Conservation (phyloP, 2,329 filamentous ascomycete species). For the Apiospora rasikravindrae region DNA sequence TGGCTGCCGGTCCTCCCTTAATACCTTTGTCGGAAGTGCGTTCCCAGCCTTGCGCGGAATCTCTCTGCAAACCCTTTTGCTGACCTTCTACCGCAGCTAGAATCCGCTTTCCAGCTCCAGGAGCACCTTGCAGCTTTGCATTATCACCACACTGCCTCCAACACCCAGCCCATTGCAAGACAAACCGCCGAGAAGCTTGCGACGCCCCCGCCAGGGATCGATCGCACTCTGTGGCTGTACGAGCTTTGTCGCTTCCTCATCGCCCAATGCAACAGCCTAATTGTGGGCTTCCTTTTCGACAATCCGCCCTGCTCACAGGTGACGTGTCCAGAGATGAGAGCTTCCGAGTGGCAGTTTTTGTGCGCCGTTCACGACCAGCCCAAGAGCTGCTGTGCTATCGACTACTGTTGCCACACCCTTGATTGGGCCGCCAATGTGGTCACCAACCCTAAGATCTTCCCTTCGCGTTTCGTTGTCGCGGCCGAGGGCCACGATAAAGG, state of each 20-base stretch:
- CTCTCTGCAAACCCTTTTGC: neutral
- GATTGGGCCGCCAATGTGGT: slow-evolving; percentile 97
- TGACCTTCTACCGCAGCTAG: slow-evolving; percentile 74
- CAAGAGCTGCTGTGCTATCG: slow-evolving; percentile 96
- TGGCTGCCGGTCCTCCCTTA: slow-evolving; percentile 89
- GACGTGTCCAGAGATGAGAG: slow-evolving; percentile 98
- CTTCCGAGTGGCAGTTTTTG: slow-evolving; percentile 98
- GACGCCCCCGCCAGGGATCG: slow-evolving; percentile 79
- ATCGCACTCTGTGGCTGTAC: slow-evolving; percentile 93
- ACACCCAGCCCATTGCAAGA: slow-evolving; percentile 74
- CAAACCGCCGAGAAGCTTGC: slow-evolving; percentile 78
- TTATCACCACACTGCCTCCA: slow-evolving; percentile 74
- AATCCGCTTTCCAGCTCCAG: slow-evolving; percentile 96
- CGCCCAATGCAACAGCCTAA: slow-evolving; percentile 89
- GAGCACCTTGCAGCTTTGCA: slow-evolving; percentile 95
- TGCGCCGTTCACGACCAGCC: slow-evolving; percentile 97
- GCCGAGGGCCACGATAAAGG: slow-evolving; percentile 62
- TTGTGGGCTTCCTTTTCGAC: slow-evolving; percentile 92
- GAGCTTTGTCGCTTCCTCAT: slow-evolving; percentile 96
- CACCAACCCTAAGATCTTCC: slow-evolving; percentile 93
- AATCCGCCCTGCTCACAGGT: slow-evolving; percentile 83
- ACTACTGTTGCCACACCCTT: slow-evolving; percentile 98
- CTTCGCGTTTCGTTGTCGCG: slow-evolving; percentile 72
- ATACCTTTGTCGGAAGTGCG: slow-evolving; percentile 82
- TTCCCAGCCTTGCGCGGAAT: slow-evolving; percentile 23